phyloP scores from a whole-genome alignment of 208 protist species.

The Leishmania mexicana region DNA sequence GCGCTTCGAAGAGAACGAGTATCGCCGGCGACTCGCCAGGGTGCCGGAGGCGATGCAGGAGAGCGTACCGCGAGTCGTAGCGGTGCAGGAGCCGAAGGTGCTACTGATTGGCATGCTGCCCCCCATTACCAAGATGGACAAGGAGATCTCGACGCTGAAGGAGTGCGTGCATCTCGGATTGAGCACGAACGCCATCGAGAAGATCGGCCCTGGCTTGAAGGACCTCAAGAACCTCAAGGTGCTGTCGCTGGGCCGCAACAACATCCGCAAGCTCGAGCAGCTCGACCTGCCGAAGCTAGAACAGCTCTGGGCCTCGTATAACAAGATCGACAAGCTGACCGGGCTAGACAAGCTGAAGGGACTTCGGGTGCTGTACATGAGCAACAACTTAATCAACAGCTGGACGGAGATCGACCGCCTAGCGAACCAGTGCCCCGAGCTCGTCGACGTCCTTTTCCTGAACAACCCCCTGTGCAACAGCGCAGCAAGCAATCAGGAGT shows the following conservation, averaged over 20 bases:
- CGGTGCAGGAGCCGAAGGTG: constrained; percentile 79
- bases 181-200: constrained; percentile 95
- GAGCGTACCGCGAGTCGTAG: constrained; percentile 64
- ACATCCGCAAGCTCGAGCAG: constrained; percentile 95
- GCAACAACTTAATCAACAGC: constrained; percentile 95
- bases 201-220: constrained; percentile 91
- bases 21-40: constrained; percentile 42
- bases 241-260: constrained; percentile 94
- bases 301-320: constrained; percentile 97
- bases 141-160: constrained; percentile 84
- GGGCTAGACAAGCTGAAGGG: constrained; percentile 94
- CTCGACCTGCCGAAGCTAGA: constrained; percentile 94
- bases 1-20: constrained; percentile 82
- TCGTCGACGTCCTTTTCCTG: constrained; percentile 92
- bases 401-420: constrained; percentile 95
- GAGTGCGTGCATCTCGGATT: constrained; percentile 92
- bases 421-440: constrained; percentile 91
- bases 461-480: constrained; percentile 93
- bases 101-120: constrained; percentile 90
- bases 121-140: constrained; percentile 95
- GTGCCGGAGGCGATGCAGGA: constrained; percentile 63
- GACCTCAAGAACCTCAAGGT: constrained; percentile 93
- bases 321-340: constrained; percentile 95
- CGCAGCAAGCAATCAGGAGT: constrained; percentile 76
- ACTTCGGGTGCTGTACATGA: constrained; percentile 93